Base-by-base conservation (phyloP, 1,284 basidiomycete species). In the Sanghuangporus sanghuang region DNA sequence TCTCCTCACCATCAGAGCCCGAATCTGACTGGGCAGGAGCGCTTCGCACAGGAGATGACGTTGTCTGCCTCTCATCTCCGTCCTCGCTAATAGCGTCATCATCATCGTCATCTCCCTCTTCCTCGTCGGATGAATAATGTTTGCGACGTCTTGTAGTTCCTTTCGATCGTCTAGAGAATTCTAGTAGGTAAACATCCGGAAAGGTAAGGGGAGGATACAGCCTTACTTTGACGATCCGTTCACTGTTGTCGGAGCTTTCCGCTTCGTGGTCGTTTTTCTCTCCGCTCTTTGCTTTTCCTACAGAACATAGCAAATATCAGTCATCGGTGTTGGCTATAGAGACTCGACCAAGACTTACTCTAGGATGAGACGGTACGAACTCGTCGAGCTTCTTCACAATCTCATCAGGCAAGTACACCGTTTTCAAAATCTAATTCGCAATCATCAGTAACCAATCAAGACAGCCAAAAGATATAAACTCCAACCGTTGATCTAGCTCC, bases 371-470 rank as follows among this genome's bases (percentile, higher is more conserved):
- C 57, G 56, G 8, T 60, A 59, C 38, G 62, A 62, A 8, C 65
- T 84, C 81, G 58, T 73, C 76, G 3, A 93, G 71, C 83, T 85
- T 86, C 27, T 76, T 67, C 11, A 82, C 65, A 6, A 84, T 82
- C 56, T 85, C 80, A 52, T 84, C 83, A 11, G 87, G 82, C 35
- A 93, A 75, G 70, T 90, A 92, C 2, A 81, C 76, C 0, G 79
- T 86, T 69, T 85, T 86, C 64, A 85, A 64, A 59, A 90, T 85
- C 87, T 90, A 61, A 32, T 23, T 21, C 42, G 63, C 36, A 23
- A 64, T 38, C 36, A 54, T 46, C 46, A 67, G 42, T 23, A 23
- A 2, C 23, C 23, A 2, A 1, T 23, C 23, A 23, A 23, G 2
- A 23, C 23, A 49, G 36, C n/a, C 27, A 27, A 49, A 21, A 54